phyloP scores from a whole-genome alignment of 805 yeast species.

The Scheffersomyces lignosus region DNA sequence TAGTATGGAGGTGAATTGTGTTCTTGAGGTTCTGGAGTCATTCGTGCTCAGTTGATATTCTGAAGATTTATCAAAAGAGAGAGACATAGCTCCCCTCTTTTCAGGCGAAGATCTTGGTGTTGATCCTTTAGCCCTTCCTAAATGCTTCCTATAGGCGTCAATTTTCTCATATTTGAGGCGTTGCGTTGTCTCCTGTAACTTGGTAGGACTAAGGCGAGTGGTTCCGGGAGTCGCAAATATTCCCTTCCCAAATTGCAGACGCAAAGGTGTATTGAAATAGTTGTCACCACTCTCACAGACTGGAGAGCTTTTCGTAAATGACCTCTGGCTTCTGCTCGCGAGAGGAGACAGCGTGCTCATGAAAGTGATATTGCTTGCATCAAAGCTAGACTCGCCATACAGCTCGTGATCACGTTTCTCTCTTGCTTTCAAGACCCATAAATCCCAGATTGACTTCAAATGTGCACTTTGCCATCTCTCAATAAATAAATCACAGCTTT shows the following conservation, averaged over 20 bases:
- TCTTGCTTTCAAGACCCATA: constrained; percentile 34
- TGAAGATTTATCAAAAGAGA: too few relatives aligned
- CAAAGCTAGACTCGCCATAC: constrained; percentile 7
- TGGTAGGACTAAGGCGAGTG: constrained; percentile 32
- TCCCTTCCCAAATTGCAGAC: constrained; percentile 17
- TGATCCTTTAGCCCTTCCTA: constrained; percentile 23
- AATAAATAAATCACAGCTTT: constrained; percentile 33
- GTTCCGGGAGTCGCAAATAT: constrained; percentile 21
- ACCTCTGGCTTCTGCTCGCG: constrained; percentile 18
- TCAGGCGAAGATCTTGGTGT: constrained; percentile 9
- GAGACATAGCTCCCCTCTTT: too few relatives aligned
- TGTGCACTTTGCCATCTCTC: constrained; percentile 31
- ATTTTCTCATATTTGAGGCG: constrained; percentile 33
- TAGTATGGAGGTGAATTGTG: constrained; percentile 2
- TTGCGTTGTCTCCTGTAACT: constrained; percentile 40
- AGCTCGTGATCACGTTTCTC: constrained; percentile 7
- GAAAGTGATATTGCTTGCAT: constrained; percentile 19
- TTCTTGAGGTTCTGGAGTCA: neutral
- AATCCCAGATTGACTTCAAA: constrained; percentile 31
- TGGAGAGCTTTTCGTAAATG: neutral
- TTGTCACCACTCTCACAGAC: constrained; percentile 9
- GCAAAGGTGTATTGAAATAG: constrained; percentile 37
- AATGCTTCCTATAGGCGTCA: constrained; percentile 34
- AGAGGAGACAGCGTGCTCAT: constrained; percentile 33
- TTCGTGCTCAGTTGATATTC: too few relatives aligned